A percentile compares a stretch with the other conserved stretches of the same genome.
Conservation (phyloP, 345 rosid species). For the Rhodamnia rubescens region DNA sequence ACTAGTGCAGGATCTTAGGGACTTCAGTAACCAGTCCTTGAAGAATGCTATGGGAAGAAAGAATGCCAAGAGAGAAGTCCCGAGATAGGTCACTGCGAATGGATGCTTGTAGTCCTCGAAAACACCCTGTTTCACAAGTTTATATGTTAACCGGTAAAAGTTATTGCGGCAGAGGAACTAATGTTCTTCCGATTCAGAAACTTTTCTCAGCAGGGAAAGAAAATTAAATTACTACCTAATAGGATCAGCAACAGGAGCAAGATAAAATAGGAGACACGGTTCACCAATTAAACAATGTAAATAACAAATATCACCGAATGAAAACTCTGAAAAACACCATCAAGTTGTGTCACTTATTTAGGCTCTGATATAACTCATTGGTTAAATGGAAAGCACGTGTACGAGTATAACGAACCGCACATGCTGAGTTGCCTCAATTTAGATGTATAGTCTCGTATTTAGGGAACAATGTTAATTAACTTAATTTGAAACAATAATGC, state of each 20-base stretch:
- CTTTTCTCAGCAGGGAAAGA: neutral
- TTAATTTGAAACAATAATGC: neutral
- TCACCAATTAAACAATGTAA: neutral
- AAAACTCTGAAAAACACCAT: neutral
- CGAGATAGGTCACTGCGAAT: constrained; percentile 28
- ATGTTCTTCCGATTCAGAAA: neutral
- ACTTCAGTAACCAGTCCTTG: too few relatives aligned
- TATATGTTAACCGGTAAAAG: neutral
- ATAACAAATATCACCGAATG: neutral
- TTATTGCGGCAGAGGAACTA: neutral
- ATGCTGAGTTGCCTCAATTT: neutral
- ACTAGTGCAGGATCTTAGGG: too few relatives aligned
- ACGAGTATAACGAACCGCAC: neutral
- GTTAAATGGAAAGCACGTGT: neutral
- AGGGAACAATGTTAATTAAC: neutral
- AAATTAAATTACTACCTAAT: neutral
- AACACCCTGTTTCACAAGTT: constrained; percentile 12
- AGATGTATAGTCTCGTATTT: neutral
- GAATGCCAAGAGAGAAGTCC: constrained; percentile 21
- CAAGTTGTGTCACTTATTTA: neutral
- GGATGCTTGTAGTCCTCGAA: constrained; percentile 27
- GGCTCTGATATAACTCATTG: neutral
- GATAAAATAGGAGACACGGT: neutral
- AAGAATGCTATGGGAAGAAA: constrained; percentile 21
- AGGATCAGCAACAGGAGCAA: neutral